Evolutionary conservation across 2,329 filamentous ascomycete species (phyloP).

Genomic region (Berkeleyomyces rouxiae): DNA sequence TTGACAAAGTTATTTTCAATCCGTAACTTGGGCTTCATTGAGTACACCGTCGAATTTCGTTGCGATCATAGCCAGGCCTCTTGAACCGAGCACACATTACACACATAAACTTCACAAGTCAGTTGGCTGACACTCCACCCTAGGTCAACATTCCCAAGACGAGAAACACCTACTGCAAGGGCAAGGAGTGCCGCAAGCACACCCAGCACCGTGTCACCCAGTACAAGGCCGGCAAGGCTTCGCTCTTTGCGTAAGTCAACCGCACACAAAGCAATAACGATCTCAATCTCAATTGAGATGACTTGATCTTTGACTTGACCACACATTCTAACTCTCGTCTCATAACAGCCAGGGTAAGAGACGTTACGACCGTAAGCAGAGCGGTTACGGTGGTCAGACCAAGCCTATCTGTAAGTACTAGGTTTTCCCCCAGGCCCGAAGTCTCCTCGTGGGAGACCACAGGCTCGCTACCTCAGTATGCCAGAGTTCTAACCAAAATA

Average conservation of each 20-base stretch:
- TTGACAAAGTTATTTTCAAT: too few species aligned
- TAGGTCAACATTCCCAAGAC: slow-evolving; percentile 98
- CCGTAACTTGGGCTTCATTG: not conserved
- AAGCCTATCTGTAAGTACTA: slow-evolving; percentile 63
- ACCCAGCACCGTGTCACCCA: slow-evolving; percentile 86
- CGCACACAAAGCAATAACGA: not conserved
- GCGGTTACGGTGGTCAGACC: slow-evolving; percentile 99
- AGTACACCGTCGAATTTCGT: slow-evolving; percentile 4
- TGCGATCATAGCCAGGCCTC: not conserved
- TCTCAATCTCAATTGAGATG: not conserved
- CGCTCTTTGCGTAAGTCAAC: slow-evolving; percentile 50
- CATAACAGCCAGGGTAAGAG: slow-evolving; percentile 69
- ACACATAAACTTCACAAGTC: slow-evolving; percentile 19
- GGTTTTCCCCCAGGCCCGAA: not conserved
- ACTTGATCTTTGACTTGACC: not conserved
- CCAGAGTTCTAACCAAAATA: not conserved
- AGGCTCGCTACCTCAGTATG: too few species aligned
- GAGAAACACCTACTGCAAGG: slow-evolving; percentile 94
- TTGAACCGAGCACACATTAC: slow-evolving; percentile 15
- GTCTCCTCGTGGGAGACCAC: too few species aligned
- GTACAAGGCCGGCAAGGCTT: slow-evolving; percentile 96
- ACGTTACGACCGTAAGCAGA: slow-evolving; percentile 98
- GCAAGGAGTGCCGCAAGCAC: slow-evolving; percentile 84
- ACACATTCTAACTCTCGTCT: not conserved
- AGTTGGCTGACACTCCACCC: slow-evolving; percentile 19